Percentiles rank a stretch among this genome's conserved stretches.
Evolutionary conservation across 2,329 filamentous ascomycete genomes (phyloP).

Genomic region (Colletotrichum chlorophyti): DNA sequence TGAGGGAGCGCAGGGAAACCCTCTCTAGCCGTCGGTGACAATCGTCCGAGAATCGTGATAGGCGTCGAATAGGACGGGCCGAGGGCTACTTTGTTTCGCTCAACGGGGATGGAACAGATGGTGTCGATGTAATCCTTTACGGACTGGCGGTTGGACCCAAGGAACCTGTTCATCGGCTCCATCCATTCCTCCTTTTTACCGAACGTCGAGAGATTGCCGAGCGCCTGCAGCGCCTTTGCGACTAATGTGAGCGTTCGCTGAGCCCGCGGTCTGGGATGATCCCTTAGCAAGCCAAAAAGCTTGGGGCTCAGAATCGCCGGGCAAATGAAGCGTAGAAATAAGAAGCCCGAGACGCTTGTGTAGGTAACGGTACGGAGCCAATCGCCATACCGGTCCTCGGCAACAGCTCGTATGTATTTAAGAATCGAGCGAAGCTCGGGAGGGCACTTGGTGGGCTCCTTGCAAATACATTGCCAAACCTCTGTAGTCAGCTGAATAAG

Average conservation of each 20-base stretch:
- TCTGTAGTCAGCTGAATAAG: conserved; percentile 80
- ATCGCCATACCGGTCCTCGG: conserved; percentile 93
- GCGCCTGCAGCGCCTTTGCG: conserved; percentile 87
- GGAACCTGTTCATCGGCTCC: conserved; percentile 95
- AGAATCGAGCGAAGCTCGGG: conserved; percentile 84
- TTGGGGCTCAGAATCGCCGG: conserved; percentile 96
- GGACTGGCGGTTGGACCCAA: conserved; percentile 75
- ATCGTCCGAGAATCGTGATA: conserved; percentile 83
- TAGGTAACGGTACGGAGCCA: conserved; percentile 89
- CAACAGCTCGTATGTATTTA: conserved; percentile 89
- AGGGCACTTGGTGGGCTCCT: conserved; percentile 77
- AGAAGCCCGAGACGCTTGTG: conserved; percentile 92
- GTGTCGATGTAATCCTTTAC: conserved; percentile 89
- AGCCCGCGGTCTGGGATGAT: conserved; percentile 82
- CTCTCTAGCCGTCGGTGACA: conserved; percentile 83
- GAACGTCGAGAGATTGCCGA: conserved; percentile 90
- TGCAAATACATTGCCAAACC: conserved; percentile 83
- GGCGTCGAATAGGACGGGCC: conserved; percentile 82
- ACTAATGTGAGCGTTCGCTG: conserved; percentile 91
- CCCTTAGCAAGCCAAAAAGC: conserved; percentile 82
- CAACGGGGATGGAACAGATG: conserved; percentile 82
- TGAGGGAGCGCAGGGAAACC: conserved; percentile 94
- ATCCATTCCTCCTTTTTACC: conserved; percentile 98
- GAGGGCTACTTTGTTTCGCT: conserved; percentile 68
- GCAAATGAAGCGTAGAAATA: conserved; percentile 95